Conservation (phyloP, 2,329 filamentous ascomycete genomes). For the Exophiala oligosperma region DNA sequence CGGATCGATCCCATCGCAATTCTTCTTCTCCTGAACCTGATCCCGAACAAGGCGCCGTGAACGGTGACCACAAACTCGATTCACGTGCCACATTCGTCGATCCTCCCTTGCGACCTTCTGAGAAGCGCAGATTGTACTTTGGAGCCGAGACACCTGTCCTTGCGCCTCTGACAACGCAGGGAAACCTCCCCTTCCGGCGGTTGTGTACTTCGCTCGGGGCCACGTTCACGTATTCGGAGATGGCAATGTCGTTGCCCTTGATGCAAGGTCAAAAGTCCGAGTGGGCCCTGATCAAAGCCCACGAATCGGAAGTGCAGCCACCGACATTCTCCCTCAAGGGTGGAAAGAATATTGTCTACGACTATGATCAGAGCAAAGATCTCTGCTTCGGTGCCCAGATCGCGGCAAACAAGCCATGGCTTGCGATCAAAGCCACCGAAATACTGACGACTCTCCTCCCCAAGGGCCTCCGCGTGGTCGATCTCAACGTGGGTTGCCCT, state of each 20-base stretch:
- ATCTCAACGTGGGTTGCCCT: slow-evolving; percentile 95
- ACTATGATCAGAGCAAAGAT: slow-evolving; percentile 80
- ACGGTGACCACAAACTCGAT: slow-evolving; percentile 59
- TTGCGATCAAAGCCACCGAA: slow-evolving; percentile 85
- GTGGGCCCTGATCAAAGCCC: slow-evolving; percentile 93
- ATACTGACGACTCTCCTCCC: slow-evolving; percentile 74
- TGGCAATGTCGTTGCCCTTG: slow-evolving; percentile 89
- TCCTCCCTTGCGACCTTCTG: slow-evolving; percentile 82
- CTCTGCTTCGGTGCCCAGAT: slow-evolving; percentile 91
- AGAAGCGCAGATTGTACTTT: slow-evolving; percentile 93
- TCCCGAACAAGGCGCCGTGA: slow-evolving; percentile 45
- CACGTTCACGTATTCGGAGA: slow-evolving; percentile 94
- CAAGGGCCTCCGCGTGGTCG: slow-evolving; percentile 76
- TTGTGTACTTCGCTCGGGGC: slow-evolving; percentile 87
- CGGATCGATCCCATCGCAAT: slow-evolving; percentile 21
- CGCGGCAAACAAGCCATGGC: slow-evolving; percentile 86
- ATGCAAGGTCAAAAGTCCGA: slow-evolving; percentile 88
- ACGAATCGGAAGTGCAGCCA: slow-evolving; percentile 75
- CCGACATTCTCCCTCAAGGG: slow-evolving; percentile 62
- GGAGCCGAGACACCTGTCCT: slow-evolving; percentile 88
- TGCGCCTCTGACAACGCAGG: slow-evolving; percentile 94
- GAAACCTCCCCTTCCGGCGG: slow-evolving; percentile 90
- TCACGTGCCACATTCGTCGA: slow-evolving; percentile 80
- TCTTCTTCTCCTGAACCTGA: slow-evolving; percentile 32
- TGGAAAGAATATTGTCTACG: slow-evolving; percentile 60